A percentile compares a stretch with the other conserved stretches of the same genome.
Evolutionary conservation across 2,329 filamentous ascomycete species (phyloP).

Genomic region (Fusarium brevicatenulatum): DNA sequence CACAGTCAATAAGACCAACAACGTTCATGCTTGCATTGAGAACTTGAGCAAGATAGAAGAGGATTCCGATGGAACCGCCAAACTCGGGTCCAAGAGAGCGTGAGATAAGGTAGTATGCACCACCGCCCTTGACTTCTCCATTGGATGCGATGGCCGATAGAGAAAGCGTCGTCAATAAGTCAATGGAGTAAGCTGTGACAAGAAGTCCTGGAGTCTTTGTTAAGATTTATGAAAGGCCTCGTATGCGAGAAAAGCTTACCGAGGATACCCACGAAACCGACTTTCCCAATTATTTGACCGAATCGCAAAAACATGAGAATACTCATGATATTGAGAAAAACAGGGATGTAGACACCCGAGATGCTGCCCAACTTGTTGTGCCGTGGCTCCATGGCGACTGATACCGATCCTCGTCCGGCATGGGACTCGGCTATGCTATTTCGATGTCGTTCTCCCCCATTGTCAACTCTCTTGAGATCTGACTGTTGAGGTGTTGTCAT

Average conservation of each 20-base stretch:
- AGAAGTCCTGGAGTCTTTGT: conserved; percentile 67
- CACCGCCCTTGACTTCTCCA: conserved; percentile 86
- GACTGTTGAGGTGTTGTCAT: conserved; percentile 37
- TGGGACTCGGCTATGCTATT: conserved; percentile 11
- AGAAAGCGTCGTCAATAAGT: conserved; percentile 86
- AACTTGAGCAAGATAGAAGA: conserved; percentile 91
- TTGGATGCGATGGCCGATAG: conserved; percentile 91
- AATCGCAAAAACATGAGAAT: conserved; percentile 95
- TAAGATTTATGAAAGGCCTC: not conserved
- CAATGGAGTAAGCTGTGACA: conserved; percentile 78
- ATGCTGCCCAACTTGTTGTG: conserved; percentile 77
- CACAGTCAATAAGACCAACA: conserved; percentile 85
- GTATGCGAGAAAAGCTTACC: conserved; percentile 59
- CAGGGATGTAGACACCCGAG: conserved; percentile 85
- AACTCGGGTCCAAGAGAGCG: conserved; percentile 88
- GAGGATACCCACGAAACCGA: conserved; percentile 82
- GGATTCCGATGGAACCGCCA: conserved; percentile 85
- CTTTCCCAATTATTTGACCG: conserved; percentile 83
- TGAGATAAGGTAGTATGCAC: conserved; percentile 90
- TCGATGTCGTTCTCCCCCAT: conserved; percentile 15
- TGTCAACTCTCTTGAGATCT: conserved; percentile 24
- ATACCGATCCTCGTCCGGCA: conserved; percentile 26
- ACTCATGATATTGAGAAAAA: conserved; percentile 87
- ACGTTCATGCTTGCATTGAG: conserved; percentile 90
- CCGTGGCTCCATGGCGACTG: conserved; percentile 48